Conservation (phyloP, 1,139 yeast species). For the Hansenula lynferdii region DNA sequence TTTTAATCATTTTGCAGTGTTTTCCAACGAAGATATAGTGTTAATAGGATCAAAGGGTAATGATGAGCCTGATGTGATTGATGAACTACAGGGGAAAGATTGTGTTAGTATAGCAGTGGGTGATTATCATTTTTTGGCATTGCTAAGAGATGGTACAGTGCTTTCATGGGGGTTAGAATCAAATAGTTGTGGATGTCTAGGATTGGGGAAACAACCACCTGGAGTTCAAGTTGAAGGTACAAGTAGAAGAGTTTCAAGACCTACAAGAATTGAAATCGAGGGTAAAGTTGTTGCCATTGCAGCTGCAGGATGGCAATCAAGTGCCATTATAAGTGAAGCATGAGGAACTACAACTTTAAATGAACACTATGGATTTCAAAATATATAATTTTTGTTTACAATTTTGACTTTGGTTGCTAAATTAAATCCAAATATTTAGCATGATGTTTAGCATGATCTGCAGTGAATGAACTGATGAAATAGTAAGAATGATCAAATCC, state of each 20-base stretch:
- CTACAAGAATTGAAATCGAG: slow-evolving; percentile 34
- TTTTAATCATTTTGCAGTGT: slow-evolving; percentile 45
- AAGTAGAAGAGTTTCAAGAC: slow-evolving; percentile 40
- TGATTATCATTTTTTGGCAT: slow-evolving; percentile 67
- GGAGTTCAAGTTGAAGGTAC: slow-evolving; percentile 28
- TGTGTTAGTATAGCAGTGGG: slow-evolving; percentile 63
- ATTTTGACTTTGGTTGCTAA: slow-evolving; percentile 9
- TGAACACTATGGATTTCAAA: background rate
- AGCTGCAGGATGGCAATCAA: slow-evolving; percentile 84
- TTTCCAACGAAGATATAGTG: slow-evolving; percentile 47
- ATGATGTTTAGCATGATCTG: slow-evolving; percentile 83
- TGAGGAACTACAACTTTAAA: background rate
- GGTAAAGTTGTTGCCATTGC: slow-evolving; percentile 49
- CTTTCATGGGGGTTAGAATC: slow-evolving; percentile 71
- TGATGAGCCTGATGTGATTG: slow-evolving; percentile 15
- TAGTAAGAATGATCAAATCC: slow-evolving; percentile 92
- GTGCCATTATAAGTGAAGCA: slow-evolving; percentile 38
- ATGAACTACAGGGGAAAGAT: slow-evolving; percentile 42
- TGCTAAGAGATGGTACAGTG: slow-evolving; percentile 54
- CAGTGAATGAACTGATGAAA: slow-evolving; percentile 77
- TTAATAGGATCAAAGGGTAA: slow-evolving; percentile 35
- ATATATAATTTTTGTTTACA: slow-evolving; percentile 4
- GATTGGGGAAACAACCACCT: slow-evolving; percentile 46
- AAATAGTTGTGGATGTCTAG: slow-evolving; percentile 62
- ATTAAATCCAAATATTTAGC: slow-evolving; percentile 67